These are phyloP conservation scores for Nothophaeocryptopus gaeumannii DNA, from an alignment of 2,329 filamentous ascomycete species.

Conservation along the genomic window DNA sequence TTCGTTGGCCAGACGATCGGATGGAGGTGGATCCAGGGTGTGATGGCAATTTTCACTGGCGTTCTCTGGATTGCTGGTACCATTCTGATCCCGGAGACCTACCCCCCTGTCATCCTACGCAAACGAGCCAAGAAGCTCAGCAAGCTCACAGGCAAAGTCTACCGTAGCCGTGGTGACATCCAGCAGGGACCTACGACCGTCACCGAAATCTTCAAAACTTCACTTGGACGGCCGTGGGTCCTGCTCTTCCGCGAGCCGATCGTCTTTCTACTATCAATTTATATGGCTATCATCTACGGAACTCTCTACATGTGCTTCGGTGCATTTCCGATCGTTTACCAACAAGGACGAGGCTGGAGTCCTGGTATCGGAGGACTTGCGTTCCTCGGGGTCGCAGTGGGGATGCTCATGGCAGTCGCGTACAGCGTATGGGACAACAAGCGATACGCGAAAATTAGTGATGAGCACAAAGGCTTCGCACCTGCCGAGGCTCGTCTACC, in stretches of 20 bases:
- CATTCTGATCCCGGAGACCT: slow-evolving; percentile 58
- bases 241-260: slow-evolving; percentile 55
- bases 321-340: slow-evolving; percentile 59
- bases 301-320: slow-evolving; percentile 49
- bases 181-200: slow-evolving; percentile 38
- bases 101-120: slow-evolving; percentile 57
- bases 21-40: slow-evolving; percentile 67
- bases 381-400: slow-evolving; percentile 67
- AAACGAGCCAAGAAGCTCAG: slow-evolving; percentile 52
- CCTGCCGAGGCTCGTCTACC: slow-evolving; percentile 66
- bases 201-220: slow-evolving; percentile 49
- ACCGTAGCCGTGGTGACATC: slow-evolving; percentile 48
- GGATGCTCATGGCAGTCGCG: slow-evolving; percentile 59
- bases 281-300: slow-evolving; percentile 49
- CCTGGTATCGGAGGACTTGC: slow-evolving; percentile 60
- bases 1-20: slow-evolving; percentile 62
- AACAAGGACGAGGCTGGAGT: slow-evolving; percentile 57
- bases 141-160: slow-evolving; percentile 53
- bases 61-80: slow-evolving; percentile 56
- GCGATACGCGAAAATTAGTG: slow-evolving; percentile 49
- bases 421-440: slow-evolving; percentile 56
- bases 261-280: slow-evolving; percentile 47
- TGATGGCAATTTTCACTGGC: slow-evolving; percentile 63
- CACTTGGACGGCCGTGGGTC: slow-evolving; percentile 63
- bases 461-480: slow-evolving; percentile 53